Base-by-base conservation (phyloP, 2,329 filamentous ascomycete species). In the Calcarisporium arbuscula region DNA sequence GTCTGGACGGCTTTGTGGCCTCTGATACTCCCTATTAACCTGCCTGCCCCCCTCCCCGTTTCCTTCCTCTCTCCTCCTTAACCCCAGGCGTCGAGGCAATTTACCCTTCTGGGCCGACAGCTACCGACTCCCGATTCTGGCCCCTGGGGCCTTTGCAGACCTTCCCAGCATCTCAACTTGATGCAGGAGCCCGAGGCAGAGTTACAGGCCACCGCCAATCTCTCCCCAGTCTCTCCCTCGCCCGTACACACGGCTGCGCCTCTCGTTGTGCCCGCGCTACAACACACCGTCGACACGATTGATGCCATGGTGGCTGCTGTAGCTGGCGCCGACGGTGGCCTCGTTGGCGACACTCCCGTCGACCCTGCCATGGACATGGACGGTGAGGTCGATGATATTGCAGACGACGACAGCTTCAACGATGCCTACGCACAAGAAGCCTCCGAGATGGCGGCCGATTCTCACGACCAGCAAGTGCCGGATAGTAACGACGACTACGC, bases 141-240 rank as follows among this genome's bases (percentile, higher is more conserved):
- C n/a, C n/a, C n/a, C n/a, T n/a, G n/a, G n/a, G n/a, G n/a, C n/a
- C n/a, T n/a, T n/a, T n/a, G n/a, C n/a, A n/a, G n/a, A n/a, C n/a
- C n/a, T n/a, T n/a, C n/a, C n/a, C n/a, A n/a, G n/a, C n/a, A n/a
- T n/a, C n/a, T n/a, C n/a, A n/a, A n/a, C n/a, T 62, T 64, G 54
- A 72, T 73, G 68, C 61, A 60, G 51, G 62, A 65, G 41, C 57
- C 53, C 41, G 56, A 65, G 39, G 64, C 66, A 30, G 60, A 67
- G 50, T 50, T 72, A 43, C 62, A 70, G 64, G 70, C 70, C 48
- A 64, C 68, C 47, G 70, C 70, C 57, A 61, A 67, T 53, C 58
- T 75, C 38, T 71, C 63, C 30, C 70, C 70, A 10, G 50, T 73
- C 32, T 74, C 70, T 33, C 72, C 70, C 30, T 57, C 66, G 38